phyloP scores from a whole-genome alignment of 1,284 basidiomycete genomes.

The Trichosporon sp. region DNA sequence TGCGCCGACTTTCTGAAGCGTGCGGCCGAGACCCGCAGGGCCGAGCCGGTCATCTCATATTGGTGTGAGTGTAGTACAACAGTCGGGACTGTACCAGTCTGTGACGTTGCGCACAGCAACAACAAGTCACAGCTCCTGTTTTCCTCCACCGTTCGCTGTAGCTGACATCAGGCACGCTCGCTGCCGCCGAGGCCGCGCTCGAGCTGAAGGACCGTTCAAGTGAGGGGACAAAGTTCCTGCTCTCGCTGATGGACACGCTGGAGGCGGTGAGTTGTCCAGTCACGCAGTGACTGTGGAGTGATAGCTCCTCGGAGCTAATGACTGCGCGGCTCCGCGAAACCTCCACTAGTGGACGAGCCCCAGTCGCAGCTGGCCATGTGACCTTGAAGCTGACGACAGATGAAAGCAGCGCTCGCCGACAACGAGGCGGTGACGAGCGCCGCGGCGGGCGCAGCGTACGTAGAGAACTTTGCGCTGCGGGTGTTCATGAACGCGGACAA shows the following conservation, averaged over 20 bases:
- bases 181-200: constrained; percentile 84
- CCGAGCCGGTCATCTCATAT: constrained; percentile 83
- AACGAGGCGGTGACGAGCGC: constrained; percentile 82
- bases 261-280: constrained; percentile 56
- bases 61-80: constrained; percentile 71
- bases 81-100: too few species aligned
- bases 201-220: constrained; percentile 60
- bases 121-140: too few species aligned
- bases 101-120: too few species aligned
- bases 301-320: too few species aligned
- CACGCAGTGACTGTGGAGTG: background rate
- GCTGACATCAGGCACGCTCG: constrained; percentile 65
- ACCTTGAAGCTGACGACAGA: constrained; percentile 43
- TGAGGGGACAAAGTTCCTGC: constrained; percentile 65
- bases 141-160: too few species aligned
- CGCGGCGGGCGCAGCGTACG: constrained; percentile 73
- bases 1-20: constrained; percentile 75
- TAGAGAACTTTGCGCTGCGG: constrained; percentile 88
- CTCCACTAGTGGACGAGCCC: too few species aligned
- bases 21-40: constrained; percentile 72
- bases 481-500: constrained; percentile 87
- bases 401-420: constrained; percentile 68
- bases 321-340: too few species aligned
- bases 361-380: too few species aligned
- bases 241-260: constrained; percentile 68